phyloP scores from a whole-genome alignment of 2,329 filamentous ascomycete genomes.

The Hymenoscyphus occultus region DNA sequence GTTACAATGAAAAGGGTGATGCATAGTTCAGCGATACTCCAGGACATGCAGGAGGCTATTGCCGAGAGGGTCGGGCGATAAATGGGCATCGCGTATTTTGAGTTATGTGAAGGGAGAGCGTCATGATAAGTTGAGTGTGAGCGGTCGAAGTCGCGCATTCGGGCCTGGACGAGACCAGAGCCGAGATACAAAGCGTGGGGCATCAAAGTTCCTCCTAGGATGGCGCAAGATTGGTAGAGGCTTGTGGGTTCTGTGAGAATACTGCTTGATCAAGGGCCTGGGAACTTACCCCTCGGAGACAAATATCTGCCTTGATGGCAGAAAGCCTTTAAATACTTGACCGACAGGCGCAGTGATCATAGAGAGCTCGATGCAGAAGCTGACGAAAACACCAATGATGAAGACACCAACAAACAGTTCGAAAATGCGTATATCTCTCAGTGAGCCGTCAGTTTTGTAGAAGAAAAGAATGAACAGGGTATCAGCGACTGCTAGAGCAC shows the following conservation, averaged over 20 bases:
- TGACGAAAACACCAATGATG: slow-evolving; percentile 63
- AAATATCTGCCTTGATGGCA: background rate
- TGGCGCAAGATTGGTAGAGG: slow-evolving; percentile 68
- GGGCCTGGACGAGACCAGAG: slow-evolving; percentile 65
- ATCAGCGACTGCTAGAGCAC: slow-evolving; percentile 63
- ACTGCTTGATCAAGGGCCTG: slow-evolving; percentile 25
- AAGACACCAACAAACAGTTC: slow-evolving; percentile 60
- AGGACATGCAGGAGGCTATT: slow-evolving; percentile 68
- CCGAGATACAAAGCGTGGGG: slow-evolving; percentile 66
- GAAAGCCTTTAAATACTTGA: slow-evolving; percentile 41
- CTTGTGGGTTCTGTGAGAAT: slow-evolving; percentile 45
- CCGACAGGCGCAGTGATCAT: slow-evolving; percentile 52
- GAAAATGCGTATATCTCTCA: slow-evolving; percentile 56
- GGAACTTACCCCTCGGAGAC: background rate
- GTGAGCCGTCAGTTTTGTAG: slow-evolving; percentile 55
- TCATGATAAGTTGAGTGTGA: slow-evolving; percentile 49
- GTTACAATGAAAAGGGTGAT: slow-evolving; percentile 76
- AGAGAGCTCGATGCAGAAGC: slow-evolving; percentile 66
- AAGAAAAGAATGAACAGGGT: slow-evolving; percentile 65
- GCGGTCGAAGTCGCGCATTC: slow-evolving; percentile 60
- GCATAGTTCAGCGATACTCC: slow-evolving; percentile 66
- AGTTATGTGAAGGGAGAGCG: slow-evolving; percentile 26
- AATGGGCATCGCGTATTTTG: slow-evolving; percentile 43
- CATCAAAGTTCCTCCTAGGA: slow-evolving; percentile 73
- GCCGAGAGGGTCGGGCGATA: slow-evolving; percentile 70